Base-by-base conservation (phyloP, 2,329 filamentous ascomycete species). In the Paracoccidioides brasiliensis region DNA sequence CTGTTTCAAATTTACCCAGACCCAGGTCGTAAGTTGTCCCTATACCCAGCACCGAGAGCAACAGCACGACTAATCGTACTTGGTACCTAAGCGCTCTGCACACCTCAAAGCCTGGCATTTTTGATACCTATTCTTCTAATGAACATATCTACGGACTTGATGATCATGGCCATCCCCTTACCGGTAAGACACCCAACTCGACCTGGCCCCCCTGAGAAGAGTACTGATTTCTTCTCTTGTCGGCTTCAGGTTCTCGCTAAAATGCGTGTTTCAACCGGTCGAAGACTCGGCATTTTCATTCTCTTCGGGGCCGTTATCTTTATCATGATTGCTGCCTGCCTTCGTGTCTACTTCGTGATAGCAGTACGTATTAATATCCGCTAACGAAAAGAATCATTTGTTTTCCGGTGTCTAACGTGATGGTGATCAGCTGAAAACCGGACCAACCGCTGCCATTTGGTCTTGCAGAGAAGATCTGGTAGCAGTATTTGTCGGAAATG, bases 381-480 rank as follows among this genome's bases (percentile, higher is more conserved):
- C 12, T 15, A 15, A 12, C 14, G 12, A 52, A 14, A 14, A 41
- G 4, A 32, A 22, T 35, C 10, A 40, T 30, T 40, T 5, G 9
- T 3, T 6, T 6, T 15, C 3, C 3, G 3, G 6, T 48, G 5
- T 5, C 45, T 48, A 48, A 48, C 32, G 7, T 22, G 14, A 51
- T 14, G 8, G 8, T 48, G 35, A 10, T 15, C 33, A 55, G 57
- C 33, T 53, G 10, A 50, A 55, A 44, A 45, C 42, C 50, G 46
- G 37, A 12, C 42, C 32, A 37, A 53, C 12, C 55, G 59, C 59
- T 56, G 70, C 70, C 0, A 64, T 73, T 22, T 73, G 71, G 71
- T 71, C 69, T 3, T 66, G 69, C 32, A 67, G 69, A 10, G 70
- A 73, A 57, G 69, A 70, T 54, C 64, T 69, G n/a, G 66, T 72